These are phyloP conservation scores for Durusdinium trenchii DNA, from an alignment of 73 alveolate species.

Conservation along the genomic window DNA sequence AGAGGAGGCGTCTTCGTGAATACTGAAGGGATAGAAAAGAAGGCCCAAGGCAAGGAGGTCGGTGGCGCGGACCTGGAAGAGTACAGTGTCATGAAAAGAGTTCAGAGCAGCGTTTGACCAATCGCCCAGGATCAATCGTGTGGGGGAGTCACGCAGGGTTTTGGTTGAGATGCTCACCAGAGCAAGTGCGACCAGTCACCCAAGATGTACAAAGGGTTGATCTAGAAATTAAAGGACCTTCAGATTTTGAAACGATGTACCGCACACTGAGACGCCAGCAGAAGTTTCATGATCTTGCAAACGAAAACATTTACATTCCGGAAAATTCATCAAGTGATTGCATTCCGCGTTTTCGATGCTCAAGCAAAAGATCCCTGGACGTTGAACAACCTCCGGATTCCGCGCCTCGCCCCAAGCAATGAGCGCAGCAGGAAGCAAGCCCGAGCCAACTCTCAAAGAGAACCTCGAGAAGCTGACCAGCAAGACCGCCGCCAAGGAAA, in stretches of 20 bases:
- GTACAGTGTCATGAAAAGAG: neutral
- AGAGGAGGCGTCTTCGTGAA: neutral
- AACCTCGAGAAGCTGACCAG: too few species aligned
- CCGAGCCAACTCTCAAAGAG: too few species aligned
- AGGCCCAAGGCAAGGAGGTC: neutral
- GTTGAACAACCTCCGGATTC: too few species aligned
- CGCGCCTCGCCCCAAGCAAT: too few species aligned
- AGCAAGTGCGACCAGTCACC: neutral
- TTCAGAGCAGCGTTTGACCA: neutral
- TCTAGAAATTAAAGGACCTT: slow-evolving; percentile 2
- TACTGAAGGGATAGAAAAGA: neutral
- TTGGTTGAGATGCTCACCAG: neutral
- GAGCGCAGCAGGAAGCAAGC: too few species aligned
- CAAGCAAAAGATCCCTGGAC: too few species aligned
- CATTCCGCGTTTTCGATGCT: too few species aligned
- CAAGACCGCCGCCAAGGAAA: too few species aligned
- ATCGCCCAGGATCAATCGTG: neutral
- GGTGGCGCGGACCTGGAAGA: neutral
- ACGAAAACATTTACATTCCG: too few species aligned
- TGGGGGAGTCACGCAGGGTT: neutral
- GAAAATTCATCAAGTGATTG: too few species aligned
- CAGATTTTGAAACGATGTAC: neutral
- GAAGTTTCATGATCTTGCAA: neutral
- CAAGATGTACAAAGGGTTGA: too few species aligned
- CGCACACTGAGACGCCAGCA: neutral